These are phyloP conservation scores for Naegleria lovaniensis DNA, from an alignment of 208 protist species.

Conservation along the genomic window DNA sequence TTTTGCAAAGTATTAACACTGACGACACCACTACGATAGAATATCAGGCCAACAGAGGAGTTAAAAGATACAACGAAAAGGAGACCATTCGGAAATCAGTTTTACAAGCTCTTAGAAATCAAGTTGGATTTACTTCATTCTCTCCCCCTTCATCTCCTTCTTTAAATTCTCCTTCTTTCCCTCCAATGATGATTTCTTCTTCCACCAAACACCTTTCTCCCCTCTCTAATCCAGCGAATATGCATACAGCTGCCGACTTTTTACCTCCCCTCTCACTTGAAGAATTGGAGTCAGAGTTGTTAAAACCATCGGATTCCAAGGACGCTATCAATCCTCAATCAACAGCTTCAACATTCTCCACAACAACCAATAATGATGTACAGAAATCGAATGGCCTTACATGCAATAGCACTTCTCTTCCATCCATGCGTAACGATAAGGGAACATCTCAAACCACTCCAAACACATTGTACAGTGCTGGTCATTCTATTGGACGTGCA, in stretches of 20 bases:
- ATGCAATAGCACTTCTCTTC: neutral
- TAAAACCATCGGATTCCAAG: neutral
- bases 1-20: neutral
- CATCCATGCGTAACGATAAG: no score
- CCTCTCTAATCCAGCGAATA: neutral
- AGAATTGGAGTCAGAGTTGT: neutral
- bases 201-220: neutral
- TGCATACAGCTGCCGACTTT: neutral
- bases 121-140: neutral
- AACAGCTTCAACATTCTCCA: neutral
- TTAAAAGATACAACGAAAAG: neutral
- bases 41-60: slow-evolving; percentile 4
- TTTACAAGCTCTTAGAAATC: neutral
- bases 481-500: neutral
- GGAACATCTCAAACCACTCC: no score
- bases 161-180: neutral
- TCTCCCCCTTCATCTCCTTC: neutral
- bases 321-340: neutral
- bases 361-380: neutral
- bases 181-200: neutral
- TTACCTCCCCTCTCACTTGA: neutral
- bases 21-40: neutral
- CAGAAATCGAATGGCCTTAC: neutral
- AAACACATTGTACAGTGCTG: neutral
- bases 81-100: neutral